A percentile compares a stretch with the other conserved stretches of the same genome.
Evolutionary conservation across 1,139 yeast genomes (phyloP).

Genomic region (Saccharomycopsis crataegensis): DNA sequence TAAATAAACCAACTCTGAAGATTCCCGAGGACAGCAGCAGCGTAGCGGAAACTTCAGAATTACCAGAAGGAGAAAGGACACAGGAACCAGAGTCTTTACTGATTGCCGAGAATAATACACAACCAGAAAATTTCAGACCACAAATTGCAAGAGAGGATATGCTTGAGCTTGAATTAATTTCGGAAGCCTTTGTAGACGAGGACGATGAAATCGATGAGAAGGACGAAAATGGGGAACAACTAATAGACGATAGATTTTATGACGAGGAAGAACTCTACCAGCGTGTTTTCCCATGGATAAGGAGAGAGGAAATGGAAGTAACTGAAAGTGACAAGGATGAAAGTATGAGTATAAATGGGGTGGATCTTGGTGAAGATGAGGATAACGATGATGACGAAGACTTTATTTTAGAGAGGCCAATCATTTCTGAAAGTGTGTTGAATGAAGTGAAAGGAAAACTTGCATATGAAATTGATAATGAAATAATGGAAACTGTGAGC

Average conservation of each 20-base stretch:
- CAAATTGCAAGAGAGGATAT: constrained; percentile 15
- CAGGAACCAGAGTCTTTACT: too few relatives aligned
- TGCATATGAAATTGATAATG: constrained; percentile 14
- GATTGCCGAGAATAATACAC: too few relatives aligned
- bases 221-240: constrained; percentile 9
- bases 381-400: constrained; percentile 11
- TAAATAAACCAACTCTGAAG: too few relatives aligned
- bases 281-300: constrained; percentile 18
- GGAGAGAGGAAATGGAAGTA: background rate
- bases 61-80: too few relatives aligned
- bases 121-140: too few relatives aligned
- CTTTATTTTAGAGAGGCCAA: constrained; percentile 10
- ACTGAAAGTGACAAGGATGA: background rate
- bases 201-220: constrained; percentile 5
- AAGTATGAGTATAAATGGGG: too few relatives aligned
- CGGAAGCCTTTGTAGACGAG: constrained; percentile 8
- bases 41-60: too few relatives aligned
- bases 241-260: constrained; percentile 4
- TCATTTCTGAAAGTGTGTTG: constrained; percentile 11
- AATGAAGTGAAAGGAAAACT: constrained; percentile 9
- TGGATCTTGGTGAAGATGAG: constrained; percentile 1
- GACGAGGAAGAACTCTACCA: constrained; percentile 18
- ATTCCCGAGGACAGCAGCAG: too few relatives aligned
- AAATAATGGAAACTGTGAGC: background rate
- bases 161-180: constrained; percentile 10